Conservation (phyloP, 164 flowering plant genomes). For the Amborella trichopoda region DNA sequence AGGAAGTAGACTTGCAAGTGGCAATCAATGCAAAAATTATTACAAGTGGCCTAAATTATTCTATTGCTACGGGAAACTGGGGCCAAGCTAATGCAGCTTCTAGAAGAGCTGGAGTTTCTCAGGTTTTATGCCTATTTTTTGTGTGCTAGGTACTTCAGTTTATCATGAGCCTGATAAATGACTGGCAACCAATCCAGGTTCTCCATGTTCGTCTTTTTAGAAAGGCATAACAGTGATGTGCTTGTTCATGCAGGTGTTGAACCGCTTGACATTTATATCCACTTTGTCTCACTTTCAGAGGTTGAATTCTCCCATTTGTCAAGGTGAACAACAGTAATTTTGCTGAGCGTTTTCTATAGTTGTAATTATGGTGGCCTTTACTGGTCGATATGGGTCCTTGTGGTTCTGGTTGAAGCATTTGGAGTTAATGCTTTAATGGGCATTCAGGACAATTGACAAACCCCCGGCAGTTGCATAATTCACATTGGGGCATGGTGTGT, state of each 20-base stretch:
- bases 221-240: not conserved
- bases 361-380: not conserved
- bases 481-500: constrained; percentile 99
- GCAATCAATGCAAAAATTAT: constrained; percentile 98
- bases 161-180: too few species aligned
- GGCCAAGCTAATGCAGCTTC: constrained; percentile 99
- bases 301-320: constrained; percentile 94
- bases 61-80: constrained; percentile 99
- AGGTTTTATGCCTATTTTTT: constrained; percentile 23
- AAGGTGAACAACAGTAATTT: constrained; percentile 32
- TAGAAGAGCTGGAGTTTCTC: constrained; percentile 98
- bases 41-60: constrained; percentile 94
- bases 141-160: not conserved
- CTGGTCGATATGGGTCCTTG: not conserved
- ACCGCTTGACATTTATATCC: constrained; percentile 92
- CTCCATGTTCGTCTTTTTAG: not conserved
- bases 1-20: constrained; percentile 88
- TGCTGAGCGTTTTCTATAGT: not conserved
- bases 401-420: not conserved
- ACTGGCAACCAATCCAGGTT: not conserved
- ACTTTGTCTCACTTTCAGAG: constrained; percentile 90
- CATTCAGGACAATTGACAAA: constrained; percentile 87
- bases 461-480: constrained; percentile 94
- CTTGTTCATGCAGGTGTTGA: constrained; percentile 47
- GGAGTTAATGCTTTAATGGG: too few species aligned